A percentile compares a stretch with the other conserved stretches of the same genome.
These are phyloP conservation scores for Leccinum uliginosum DNA, from an alignment of 768 basidiomycete species.

Conservation along the genomic window DNA sequence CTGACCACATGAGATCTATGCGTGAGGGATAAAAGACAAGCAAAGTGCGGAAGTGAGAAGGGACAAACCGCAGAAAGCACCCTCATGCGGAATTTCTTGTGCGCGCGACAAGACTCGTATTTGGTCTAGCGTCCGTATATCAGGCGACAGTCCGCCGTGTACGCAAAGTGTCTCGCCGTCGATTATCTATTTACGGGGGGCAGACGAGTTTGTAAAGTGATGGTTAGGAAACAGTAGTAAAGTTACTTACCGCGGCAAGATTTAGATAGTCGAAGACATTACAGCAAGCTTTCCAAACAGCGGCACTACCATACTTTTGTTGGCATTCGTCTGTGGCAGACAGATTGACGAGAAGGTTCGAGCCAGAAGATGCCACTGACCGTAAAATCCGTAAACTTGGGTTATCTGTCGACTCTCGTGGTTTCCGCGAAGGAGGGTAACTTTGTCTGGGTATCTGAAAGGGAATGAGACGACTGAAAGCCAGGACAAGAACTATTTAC, in stretches of 20 bases:
- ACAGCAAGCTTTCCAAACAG: conserved; percentile 97
- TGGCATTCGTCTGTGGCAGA: conserved; percentile 80
- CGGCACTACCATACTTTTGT: conserved; percentile 93
- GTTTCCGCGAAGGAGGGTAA: conserved; percentile 89
- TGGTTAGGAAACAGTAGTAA: not conserved
- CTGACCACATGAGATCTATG: conserved; percentile 96
- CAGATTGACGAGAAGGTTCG: not conserved
- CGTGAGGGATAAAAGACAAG: not conserved
- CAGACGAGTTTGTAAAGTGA: not conserved
- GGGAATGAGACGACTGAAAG: conserved; percentile 5
- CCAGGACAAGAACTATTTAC: conserved; percentile 34
- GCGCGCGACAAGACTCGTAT: conserved; percentile 88
- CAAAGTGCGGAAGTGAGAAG: not conserved
- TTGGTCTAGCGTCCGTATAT: conserved; percentile 92
- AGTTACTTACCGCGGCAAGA: conserved; percentile 73
- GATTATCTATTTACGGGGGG: conserved; percentile 60
- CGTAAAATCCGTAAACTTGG: conserved; percentile 98
- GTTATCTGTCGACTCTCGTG: conserved; percentile 98
- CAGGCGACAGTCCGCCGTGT: conserved; percentile 93
- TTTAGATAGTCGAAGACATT: conserved; percentile 95
- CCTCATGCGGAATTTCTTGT: conserved; percentile 98
- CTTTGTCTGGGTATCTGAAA: conserved; percentile 83
- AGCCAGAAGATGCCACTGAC: conserved; percentile 35
- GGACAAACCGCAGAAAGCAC: conserved; percentile 85
- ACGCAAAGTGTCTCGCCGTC: conserved; percentile 92